Evolutionary conservation across 2,329 filamentous ascomycete species (phyloP).

Genomic region (Penicillium sclerotiorum): DNA sequence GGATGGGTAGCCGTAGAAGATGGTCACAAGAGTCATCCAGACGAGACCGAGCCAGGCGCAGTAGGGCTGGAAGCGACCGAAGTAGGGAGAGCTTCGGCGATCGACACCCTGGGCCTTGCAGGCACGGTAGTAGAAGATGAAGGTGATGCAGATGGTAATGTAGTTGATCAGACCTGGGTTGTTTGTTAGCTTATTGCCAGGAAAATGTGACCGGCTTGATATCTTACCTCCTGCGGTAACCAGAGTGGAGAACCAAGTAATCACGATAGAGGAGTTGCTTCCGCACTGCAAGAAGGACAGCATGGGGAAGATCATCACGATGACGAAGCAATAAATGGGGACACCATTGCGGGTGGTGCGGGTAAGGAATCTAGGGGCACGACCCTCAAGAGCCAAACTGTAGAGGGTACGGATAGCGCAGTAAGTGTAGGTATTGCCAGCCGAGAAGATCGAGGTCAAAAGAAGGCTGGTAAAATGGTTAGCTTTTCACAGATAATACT

Average conservation of each 20-base stretch:
- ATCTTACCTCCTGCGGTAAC: constrained; percentile 57
- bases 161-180: constrained; percentile 57
- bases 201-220: not conserved
- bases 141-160: constrained; percentile 62
- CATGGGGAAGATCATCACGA: constrained; percentile 58
- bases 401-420: constrained; percentile 57
- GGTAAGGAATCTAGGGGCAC: constrained; percentile 57
- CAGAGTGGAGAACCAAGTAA: constrained; percentile 59
- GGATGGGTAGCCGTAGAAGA: constrained; percentile 59
- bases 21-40: constrained; percentile 28
- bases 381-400: constrained; percentile 56
- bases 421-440: constrained; percentile 60
- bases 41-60: constrained; percentile 41
- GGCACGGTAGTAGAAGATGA: constrained; percentile 61
- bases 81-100: constrained; percentile 60
- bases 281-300: constrained; percentile 57
- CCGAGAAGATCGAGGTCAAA: constrained; percentile 58
- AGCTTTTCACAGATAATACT: not conserved
- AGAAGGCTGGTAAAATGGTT: constrained; percentile 33
- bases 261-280: constrained; percentile 52
- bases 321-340: constrained; percentile 59
- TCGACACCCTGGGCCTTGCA: constrained; percentile 55
- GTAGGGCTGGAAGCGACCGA: constrained; percentile 62
- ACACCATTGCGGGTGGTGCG: constrained; percentile 64
- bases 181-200: constrained; percentile 28